phyloP scores from a whole-genome alignment of 352 stramenopile genomes.

The Salisapilia sapeloensis region DNA sequence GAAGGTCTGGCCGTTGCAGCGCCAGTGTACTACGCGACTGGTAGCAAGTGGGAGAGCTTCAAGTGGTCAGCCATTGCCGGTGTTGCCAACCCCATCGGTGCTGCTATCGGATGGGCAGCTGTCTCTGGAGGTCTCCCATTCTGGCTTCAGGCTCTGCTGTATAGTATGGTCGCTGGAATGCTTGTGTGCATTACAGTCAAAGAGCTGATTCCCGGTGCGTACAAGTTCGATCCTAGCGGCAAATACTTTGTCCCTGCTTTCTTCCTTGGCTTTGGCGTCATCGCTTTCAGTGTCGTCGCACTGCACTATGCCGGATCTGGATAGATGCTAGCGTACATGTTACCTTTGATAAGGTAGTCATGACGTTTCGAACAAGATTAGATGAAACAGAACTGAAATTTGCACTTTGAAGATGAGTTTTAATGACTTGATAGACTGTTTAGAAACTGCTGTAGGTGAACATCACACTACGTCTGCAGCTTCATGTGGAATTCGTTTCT shows the following conservation, averaged over 20 bases:
- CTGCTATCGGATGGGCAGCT: conserved; percentile 67
- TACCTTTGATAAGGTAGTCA: too few relatives aligned
- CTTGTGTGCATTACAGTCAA: conserved; percentile 85
- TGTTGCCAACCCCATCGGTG: conserved; percentile 81
- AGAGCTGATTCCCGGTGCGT: conserved; percentile 82
- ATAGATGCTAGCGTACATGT: too few relatives aligned
- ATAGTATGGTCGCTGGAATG: conserved; percentile 87
- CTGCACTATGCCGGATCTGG: conserved; percentile 56
- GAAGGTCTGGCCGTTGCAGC: conserved; percentile 89
- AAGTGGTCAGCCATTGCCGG: conserved; percentile 79
- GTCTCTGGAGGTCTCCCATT: conserved; percentile 32
- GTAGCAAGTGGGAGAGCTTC: conserved; percentile 83
- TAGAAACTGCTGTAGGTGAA: too few relatives aligned
- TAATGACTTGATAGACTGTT: too few relatives aligned
- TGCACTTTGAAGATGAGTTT: too few relatives aligned
- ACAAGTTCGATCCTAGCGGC: conserved; percentile 79
- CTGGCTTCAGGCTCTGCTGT: conserved; percentile 77
- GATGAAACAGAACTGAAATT: too few relatives aligned
- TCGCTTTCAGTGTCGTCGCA: conserved; percentile 79
- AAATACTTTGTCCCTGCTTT: conserved; percentile 77
- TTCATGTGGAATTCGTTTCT: conserved; percentile 54
- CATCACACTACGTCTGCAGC: conserved; percentile 34
- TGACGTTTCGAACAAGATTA: too few relatives aligned
- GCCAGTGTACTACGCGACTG: conserved; percentile 92
- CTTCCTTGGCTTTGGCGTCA: conserved; percentile 77